These are phyloP conservation scores for Cercospora sp. DNA, from an alignment of 2,329 filamentous ascomycete species.

Conservation along the genomic window DNA sequence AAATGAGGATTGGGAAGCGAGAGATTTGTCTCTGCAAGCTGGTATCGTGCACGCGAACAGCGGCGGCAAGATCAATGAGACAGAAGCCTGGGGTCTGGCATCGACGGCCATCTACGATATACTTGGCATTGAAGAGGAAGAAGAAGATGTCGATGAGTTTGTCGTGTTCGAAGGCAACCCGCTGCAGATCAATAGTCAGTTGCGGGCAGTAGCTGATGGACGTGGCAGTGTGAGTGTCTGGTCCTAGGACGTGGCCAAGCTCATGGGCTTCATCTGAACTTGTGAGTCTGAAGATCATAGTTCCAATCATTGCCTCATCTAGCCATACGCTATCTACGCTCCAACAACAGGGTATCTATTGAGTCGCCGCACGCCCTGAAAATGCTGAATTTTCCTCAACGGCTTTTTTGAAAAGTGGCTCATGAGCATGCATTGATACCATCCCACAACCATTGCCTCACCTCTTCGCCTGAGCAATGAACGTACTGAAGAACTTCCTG, in stretches of 20 bases:
- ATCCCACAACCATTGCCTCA: constrained; percentile 2
- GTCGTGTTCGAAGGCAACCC: constrained; percentile 65
- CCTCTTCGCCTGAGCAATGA: constrained; percentile 42
- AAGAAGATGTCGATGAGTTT: constrained; percentile 50
- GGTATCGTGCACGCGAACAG: constrained; percentile 62
- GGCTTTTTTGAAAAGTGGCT: not conserved
- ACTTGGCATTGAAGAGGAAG: constrained; percentile 48
- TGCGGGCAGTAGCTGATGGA: constrained; percentile 57
- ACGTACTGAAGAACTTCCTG: constrained; percentile 48
- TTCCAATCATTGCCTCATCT: not conserved
- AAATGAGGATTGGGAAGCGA: constrained; percentile 62
- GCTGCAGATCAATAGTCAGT: constrained; percentile 58
- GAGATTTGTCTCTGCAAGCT: constrained; percentile 61
- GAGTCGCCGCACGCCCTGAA: constrained; percentile 9
- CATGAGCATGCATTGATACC: not conserved
- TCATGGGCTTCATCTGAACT: not conserved
- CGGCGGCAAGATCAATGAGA: constrained; percentile 55
- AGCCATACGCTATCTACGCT: constrained; percentile 9
- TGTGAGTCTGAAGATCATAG: not conserved
- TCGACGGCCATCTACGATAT: constrained; percentile 60
- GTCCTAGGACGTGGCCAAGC: constrained; percentile 15
- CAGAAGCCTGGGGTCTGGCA: constrained; percentile 59
- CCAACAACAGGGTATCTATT: constrained; percentile 15
- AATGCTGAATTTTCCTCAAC: not conserved
- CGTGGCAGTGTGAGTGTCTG: constrained; percentile 34